Evolutionary conservation across 83 land plant species (phyloP).

Genomic region (Thuja plicata): DNA sequence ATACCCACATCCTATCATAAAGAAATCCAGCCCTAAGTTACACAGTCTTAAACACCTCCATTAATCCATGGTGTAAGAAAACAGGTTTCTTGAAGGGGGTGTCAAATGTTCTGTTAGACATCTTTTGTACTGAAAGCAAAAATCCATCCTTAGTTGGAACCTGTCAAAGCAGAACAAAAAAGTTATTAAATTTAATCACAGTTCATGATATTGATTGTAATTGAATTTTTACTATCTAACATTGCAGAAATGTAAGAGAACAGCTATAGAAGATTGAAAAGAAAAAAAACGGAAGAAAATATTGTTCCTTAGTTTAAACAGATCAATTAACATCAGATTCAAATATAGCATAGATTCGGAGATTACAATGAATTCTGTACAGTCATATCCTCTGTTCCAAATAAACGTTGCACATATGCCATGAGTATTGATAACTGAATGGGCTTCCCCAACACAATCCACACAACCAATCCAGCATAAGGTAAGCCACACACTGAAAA

Average conservation of each 20-base stretch:
- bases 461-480: not conserved
- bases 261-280: too few relatives aligned
- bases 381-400: not conserved
- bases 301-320: not conserved
- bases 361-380: not conserved
- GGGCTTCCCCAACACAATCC: not conserved
- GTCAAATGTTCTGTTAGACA: not conserved
- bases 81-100: not conserved
- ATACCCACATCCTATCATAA: not conserved
- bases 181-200: too few relatives aligned
- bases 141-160: not conserved
- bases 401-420: conserved; percentile 1
- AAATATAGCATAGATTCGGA: not conserved
- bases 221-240: too few relatives aligned
- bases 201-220: too few relatives aligned
- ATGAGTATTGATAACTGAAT: not conserved
- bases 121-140: not conserved
- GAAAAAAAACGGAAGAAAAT: too few relatives aligned
- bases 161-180: not conserved
- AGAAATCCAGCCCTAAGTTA: not conserved
- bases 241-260: too few relatives aligned
- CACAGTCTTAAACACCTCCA: not conserved
- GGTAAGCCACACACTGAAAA: not conserved
- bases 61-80: not conserved
- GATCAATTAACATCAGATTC: not conserved